Evolutionary conservation across 2,329 filamentous ascomycete genomes (phyloP).

Genomic region (Fusarium sp.): DNA sequence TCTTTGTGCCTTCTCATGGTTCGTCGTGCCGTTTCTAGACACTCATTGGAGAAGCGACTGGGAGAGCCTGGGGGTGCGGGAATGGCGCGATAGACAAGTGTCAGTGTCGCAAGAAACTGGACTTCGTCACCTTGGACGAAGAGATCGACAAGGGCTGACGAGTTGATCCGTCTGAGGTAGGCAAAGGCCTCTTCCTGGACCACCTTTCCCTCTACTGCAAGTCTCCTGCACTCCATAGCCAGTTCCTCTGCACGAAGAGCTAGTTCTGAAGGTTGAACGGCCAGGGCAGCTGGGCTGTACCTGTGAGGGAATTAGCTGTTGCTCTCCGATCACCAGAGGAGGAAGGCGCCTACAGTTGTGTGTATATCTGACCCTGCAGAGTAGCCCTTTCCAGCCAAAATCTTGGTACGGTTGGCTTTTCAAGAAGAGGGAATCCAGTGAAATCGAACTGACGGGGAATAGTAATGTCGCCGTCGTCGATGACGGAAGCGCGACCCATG

Average conservation of each 20-base stretch:
- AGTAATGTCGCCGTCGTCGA: slow-evolving; percentile 66
- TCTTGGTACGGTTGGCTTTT: slow-evolving; percentile 52
- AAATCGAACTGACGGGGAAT: slow-evolving; percentile 53
- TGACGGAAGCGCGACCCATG: slow-evolving; percentile 62
- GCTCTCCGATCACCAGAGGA: not conserved
- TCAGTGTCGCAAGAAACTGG: slow-evolving; percentile 55
- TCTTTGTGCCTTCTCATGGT: slow-evolving; percentile 56
- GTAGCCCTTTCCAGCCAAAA: slow-evolving; percentile 63
- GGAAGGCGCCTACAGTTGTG: slow-evolving; percentile 49
- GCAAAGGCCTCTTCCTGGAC: slow-evolving; percentile 38
- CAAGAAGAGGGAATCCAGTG: slow-evolving; percentile 49
- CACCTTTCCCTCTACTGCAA: slow-evolving; percentile 43
- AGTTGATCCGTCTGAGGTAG: slow-evolving; percentile 48
- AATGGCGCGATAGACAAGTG: slow-evolving; percentile 60
- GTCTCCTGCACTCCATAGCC: slow-evolving; percentile 48
- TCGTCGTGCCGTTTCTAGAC: slow-evolving; percentile 57
- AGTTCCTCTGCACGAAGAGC: slow-evolving; percentile 50
- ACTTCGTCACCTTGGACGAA: slow-evolving; percentile 57
- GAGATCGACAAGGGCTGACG: slow-evolving; percentile 52
- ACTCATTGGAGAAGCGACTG: slow-evolving; percentile 56
- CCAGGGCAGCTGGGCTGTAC: slow-evolving; percentile 59
- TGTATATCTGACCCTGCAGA: slow-evolving; percentile 66
- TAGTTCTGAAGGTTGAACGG: slow-evolving; percentile 50
- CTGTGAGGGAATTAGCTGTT: slow-evolving; percentile 37
- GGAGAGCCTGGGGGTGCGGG: slow-evolving; percentile 53